These are phyloP conservation scores for Rhizopus sp. DNA, from an alignment of 371 early-diverging fungal genomes.

Conservation along the genomic window DNA sequence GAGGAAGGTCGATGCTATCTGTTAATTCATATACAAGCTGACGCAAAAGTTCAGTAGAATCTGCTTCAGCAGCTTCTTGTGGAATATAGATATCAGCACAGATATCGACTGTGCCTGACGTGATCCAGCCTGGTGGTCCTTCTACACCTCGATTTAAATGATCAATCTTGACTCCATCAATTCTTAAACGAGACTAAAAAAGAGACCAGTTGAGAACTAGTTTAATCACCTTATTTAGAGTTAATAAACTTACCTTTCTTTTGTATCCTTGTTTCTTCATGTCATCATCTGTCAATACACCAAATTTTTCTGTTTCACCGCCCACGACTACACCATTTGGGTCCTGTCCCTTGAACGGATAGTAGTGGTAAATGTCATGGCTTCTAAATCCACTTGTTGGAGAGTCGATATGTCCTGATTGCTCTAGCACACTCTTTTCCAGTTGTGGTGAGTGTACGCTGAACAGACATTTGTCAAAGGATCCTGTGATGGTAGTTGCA, in stretches of 20 bases:
- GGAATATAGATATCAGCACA: constrained; percentile 76
- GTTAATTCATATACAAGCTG: constrained; percentile 77
- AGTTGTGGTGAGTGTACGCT: constrained; percentile 86
- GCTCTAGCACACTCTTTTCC: constrained; percentile 52
- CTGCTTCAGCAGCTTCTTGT: constrained; percentile 58
- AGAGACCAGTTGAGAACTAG: background rate
- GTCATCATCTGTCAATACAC: constrained; percentile 45
- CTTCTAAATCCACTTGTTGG: constrained; percentile 35
- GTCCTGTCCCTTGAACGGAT: constrained; percentile 45
- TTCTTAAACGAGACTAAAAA: constrained; percentile 76
- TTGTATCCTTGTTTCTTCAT: constrained; percentile 53
- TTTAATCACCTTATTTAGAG: too few relatives aligned
- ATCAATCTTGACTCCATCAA: constrained; percentile 90
- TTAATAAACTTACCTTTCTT: constrained; percentile 37
- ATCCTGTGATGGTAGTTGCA: constrained; percentile 90
- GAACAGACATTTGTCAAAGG: constrained; percentile 93
- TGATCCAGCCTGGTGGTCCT: constrained; percentile 96
- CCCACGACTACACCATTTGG: constrained; percentile 52
- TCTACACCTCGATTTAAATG: constrained; percentile 85
- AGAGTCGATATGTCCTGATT: constrained; percentile 47
- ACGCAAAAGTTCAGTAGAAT: constrained; percentile 57
- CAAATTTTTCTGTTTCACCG: constrained; percentile 46
- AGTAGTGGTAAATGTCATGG: constrained; percentile 52
- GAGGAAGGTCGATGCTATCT: constrained; percentile 73
- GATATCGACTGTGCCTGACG: constrained; percentile 85